Base-by-base conservation (phyloP, 441 rosid species). In the Euphorbia corollata region DNA sequence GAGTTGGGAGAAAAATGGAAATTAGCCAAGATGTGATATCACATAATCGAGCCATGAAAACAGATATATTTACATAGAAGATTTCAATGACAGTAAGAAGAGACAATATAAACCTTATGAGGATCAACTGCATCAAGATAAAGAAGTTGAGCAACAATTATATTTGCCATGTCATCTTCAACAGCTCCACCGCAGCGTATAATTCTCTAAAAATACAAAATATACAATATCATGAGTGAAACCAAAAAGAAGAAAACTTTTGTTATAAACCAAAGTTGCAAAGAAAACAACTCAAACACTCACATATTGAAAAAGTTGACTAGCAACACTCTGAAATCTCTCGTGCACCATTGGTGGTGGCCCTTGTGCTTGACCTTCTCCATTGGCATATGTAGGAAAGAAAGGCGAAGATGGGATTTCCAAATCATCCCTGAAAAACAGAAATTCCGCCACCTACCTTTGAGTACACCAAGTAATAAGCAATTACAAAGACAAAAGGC, bases 161-260 rank as follows among this genome's bases (percentile, higher is more conserved):
- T 84, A 81, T 91, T 94, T 3, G 99, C 96, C 97, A 94, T 91
- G 70, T 89, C 97, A 82, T 94, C 99, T 60, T 94, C 99, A 32
- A 94, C 96, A 68, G 97, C 85, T 75, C 99, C 99, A 70, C 99
- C 96, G 50, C 99, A 94, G 1, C 99, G 89, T 73, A 94, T 89
- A 70, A 94, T 91, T 79, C 99, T 91, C 97, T 94, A 69, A 45
- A 8, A 47, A 47, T 63, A 48, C 34, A 72, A 76, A 68, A 15
- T 19, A 41, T 15, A 61, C n/a, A 62, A 63, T 8, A 64, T 30
- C 22, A 59, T 18, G 72, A 58, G 8, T 48, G 19, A 63, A 70
- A 19, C 71, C 24, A 43, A 56, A 32, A 47, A 16, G 9, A n/a
- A 64, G 68, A 39, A 18, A 45, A 24, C 16, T 19, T 12, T 61